Evolutionary conservation across 179 eudicot species (phyloP), one percentile per base, ranked within the genome.

Genomic region (Pouteria campechiana): DNA sequence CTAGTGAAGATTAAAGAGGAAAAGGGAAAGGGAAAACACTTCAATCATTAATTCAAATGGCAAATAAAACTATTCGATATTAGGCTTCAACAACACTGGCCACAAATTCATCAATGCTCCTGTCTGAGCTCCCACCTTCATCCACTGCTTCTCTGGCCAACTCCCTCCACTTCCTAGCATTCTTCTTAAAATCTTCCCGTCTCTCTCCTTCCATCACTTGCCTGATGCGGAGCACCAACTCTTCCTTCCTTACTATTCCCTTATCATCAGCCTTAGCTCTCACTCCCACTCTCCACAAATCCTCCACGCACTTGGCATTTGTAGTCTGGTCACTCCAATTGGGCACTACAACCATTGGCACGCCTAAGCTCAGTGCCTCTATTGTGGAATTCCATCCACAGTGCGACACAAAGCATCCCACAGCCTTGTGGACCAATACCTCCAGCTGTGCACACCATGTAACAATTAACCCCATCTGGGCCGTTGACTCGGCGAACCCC

Each of bases 261-360:
- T 64, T 42, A 3, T 45, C 72, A 30, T 50, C 57, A 0, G 17
- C 65, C 40, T 49, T 56, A 6, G 60, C 76, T 21, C 80, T 55
- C 1, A 82, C 31, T 3, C 93, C 93, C 2, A 63, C 68, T 17
- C 59, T 41, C 96, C 93, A 78, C 11, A 71, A 61, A 36, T 75
- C 88, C 22, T 47, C 58, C 14, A 85, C 41, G 17, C 58, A 58
- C 76, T 85, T 85, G 0, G 93, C 84, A 44, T 73, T 61, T 0
- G 74, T 65, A 0, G 78, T 56, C 48, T 85, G 95, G 45, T 85
- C 95, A 0, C 72, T 60, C 92, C 84, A 85, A 21, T 67, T 74
- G 0, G 95, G 93, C 75, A 78, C 46, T 21, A 69, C 84, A 53
- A 82, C 60, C 76, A 78, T 67, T 7, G 89, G 85, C 55, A 86